Percentiles rank a stretch among this genome's conserved stretches.
Conservation (phyloP, 2,329 filamentous ascomycete genomes). For the Celoporthe dispersa region DNA sequence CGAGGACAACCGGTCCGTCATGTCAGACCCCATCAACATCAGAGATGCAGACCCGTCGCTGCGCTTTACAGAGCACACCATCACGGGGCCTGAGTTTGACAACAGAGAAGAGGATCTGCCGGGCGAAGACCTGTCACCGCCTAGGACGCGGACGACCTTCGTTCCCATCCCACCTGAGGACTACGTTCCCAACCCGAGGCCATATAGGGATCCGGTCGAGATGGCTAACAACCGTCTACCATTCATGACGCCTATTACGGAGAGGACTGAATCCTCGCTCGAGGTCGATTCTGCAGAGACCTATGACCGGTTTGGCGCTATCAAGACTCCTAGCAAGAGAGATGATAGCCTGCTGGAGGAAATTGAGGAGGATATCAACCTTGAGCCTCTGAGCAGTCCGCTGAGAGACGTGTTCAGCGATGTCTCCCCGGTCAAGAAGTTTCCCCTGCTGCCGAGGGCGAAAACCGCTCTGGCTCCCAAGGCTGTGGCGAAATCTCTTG, state of each 20-base stretch:
- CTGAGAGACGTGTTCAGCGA: constrained; percentile 67
- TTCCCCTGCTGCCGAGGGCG: constrained; percentile 52
- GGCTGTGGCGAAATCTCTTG: constrained; percentile 44
- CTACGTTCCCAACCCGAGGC: constrained; percentile 77
- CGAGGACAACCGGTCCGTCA: constrained; percentile 40
- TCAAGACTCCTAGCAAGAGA: constrained; percentile 78
- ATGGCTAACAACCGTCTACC: constrained; percentile 88
- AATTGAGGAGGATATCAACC: constrained; percentile 32
- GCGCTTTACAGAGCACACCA: constrained; percentile 29
- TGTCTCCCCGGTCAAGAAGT: constrained; percentile 49
- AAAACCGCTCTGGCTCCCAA: constrained; percentile 38
- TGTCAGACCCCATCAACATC: constrained; percentile 47
- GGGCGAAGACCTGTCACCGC: constrained; percentile 43
- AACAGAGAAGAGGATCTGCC: constrained; percentile 45
- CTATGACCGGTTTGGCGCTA: constrained; percentile 52
- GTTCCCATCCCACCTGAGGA: constrained; percentile 84
- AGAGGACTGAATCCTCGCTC: constrained; percentile 89
- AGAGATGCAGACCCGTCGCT: constrained; percentile 38
- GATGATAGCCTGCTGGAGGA: constrained; percentile 38
- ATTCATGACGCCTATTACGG: constrained; percentile 98
- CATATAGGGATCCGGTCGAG: constrained; percentile 79
- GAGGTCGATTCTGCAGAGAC: constrained; percentile 66
- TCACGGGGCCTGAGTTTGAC: constrained; percentile 33
- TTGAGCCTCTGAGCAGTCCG: constrained; percentile 67
- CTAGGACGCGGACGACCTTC: constrained; percentile 67